These are phyloP conservation scores for Poa pratensis DNA, from an alignment of 176 grass and related monocot genomes.

Conservation along the genomic window DNA sequence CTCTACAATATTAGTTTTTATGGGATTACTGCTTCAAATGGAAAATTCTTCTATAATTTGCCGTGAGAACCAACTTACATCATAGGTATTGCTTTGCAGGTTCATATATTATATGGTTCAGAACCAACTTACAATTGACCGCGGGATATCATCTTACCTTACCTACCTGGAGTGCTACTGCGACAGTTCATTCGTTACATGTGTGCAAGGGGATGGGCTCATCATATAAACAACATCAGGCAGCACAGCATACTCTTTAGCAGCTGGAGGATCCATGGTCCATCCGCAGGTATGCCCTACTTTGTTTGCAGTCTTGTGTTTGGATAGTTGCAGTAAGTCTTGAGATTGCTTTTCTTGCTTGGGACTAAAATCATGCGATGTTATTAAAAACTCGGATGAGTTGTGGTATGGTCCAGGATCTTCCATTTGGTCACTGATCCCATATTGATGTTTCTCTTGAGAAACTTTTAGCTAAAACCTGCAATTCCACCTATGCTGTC, in stretches of 20 bases:
- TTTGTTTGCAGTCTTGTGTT: neutral
- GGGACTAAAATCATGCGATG: neutral
- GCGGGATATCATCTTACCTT: conserved; percentile 95
- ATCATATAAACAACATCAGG: conserved; percentile 96
- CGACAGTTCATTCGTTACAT: conserved; percentile 92
- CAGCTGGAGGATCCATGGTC: conserved; percentile 98
- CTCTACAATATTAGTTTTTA: too few species aligned
- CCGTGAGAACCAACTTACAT: too few species aligned
- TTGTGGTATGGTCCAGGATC: neutral
- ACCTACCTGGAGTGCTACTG: conserved; percentile 94
- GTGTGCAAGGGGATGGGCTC: conserved; percentile 92
- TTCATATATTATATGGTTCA: too few species aligned
- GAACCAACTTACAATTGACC: conserved; percentile 91
- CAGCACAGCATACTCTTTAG: conserved; percentile 92
- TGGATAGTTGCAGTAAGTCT: neutral
- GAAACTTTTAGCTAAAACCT: neutral
- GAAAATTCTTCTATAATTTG: too few species aligned
- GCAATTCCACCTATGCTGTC: neutral
- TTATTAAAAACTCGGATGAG: neutral
- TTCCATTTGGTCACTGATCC: neutral
- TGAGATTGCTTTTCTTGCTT: neutral
- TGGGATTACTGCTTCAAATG: too few species aligned
- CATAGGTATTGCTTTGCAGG: too few species aligned
- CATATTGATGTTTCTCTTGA: neutral
- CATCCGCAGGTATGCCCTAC: conserved; percentile 79